Percentiles rank a stretch among this genome's conserved stretches.
phyloP scores from a whole-genome alignment of 495 filamentous ascomycete genomes.

The Penicillium cosmopolitanum region DNA sequence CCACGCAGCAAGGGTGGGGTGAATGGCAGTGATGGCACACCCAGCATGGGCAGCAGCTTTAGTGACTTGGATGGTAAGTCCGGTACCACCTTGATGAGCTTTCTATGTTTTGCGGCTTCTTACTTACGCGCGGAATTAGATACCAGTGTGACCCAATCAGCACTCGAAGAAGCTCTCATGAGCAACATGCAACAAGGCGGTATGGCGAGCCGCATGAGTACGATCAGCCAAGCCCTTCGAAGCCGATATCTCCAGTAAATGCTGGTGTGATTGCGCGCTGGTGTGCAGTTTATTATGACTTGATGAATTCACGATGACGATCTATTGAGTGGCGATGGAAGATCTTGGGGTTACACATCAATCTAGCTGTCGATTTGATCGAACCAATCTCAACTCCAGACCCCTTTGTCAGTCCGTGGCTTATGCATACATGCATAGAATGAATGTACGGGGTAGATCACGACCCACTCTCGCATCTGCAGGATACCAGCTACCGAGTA shows the following conservation, averaged over 20 bases:
- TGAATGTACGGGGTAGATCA: slow-evolving; percentile 7
- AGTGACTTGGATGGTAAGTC: slow-evolving; percentile 91
- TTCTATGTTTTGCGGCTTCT: neutral
- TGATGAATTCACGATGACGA: neutral
- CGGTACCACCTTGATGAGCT: neutral
- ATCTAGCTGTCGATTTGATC: neutral
- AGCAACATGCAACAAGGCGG: slow-evolving; percentile 87
- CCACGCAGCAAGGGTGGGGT: slow-evolving; percentile 56
- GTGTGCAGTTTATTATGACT: neutral
- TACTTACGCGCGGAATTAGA: slow-evolving; percentile 51
- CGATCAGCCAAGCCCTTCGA: slow-evolving; percentile 69
- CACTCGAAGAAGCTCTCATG: slow-evolving; percentile 88
- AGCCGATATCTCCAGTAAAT: slow-evolving; percentile 49
- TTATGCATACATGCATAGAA: neutral
- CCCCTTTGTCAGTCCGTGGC: neutral
- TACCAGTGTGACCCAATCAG: slow-evolving; percentile 90
- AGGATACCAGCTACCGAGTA: slow-evolving; percentile 13
- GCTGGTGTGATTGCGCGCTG: neutral
- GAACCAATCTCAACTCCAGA: neutral
- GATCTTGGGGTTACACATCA: neutral
- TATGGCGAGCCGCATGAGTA: slow-evolving; percentile 88
- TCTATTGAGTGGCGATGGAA: neutral
- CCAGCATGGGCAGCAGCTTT: slow-evolving; percentile 97
- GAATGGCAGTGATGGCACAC: slow-evolving; percentile 82
- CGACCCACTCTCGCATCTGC: slow-evolving; percentile 1